Evolutionary conservation across 106 monocot genomes (phyloP).

Genomic region (Amphibolis antarctica): DNA sequence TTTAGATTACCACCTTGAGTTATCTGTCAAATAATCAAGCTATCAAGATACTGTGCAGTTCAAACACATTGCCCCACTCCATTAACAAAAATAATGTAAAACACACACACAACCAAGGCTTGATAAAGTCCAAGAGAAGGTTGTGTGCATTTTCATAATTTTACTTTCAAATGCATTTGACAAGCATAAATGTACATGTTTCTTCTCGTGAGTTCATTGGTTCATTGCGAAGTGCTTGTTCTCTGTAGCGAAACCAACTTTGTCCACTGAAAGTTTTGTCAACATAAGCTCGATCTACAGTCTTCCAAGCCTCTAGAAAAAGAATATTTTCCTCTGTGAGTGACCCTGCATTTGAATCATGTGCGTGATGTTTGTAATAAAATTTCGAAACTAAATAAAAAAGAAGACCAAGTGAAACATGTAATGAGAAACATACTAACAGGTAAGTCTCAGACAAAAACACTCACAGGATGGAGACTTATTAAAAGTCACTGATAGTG

Average conservation of each 20-base stretch:
- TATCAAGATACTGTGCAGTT: too few relatives aligned
- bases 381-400: not conserved
- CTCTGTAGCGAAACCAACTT: slow-evolving; percentile 93
- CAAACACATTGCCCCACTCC: too few relatives aligned
- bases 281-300: slow-evolving; percentile 88
- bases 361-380: not conserved
- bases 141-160: too few relatives aligned
- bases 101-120: too few relatives aligned
- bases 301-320: slow-evolving; percentile 96
- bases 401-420: slow-evolving; percentile 1
- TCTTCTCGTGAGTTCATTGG: slow-evolving; percentile 95
- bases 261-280: slow-evolving; percentile 95
- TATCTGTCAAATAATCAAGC: too few relatives aligned
- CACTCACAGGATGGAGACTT: slow-evolving; percentile 60
- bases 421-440: slow-evolving; percentile 33
- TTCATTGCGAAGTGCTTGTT: slow-evolving; percentile 77
- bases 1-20: too few relatives aligned
- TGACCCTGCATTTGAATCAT: slow-evolving; percentile 41
- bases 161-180: not conserved
- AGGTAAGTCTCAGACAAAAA: too few relatives aligned
- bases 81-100: too few relatives aligned
- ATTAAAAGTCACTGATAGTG: slow-evolving; percentile 37
- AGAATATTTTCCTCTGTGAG: slow-evolving; percentile 94
- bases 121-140: too few relatives aligned
- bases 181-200: slow-evolving; percentile 53